Conservation (phyloP, 768 basidiomycete species). For the Russula earlei region DNA sequence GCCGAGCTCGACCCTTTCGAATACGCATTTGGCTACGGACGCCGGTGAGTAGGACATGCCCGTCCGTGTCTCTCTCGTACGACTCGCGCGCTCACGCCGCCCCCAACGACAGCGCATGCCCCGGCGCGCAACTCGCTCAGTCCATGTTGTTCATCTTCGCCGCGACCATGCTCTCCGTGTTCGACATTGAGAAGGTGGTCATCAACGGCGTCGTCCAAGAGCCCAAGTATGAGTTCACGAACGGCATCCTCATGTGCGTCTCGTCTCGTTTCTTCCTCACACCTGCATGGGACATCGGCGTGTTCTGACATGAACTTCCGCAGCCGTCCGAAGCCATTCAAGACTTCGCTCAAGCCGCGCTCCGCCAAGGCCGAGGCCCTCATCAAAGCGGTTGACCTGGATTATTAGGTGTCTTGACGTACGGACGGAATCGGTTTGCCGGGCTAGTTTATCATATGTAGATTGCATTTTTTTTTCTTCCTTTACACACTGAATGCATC, state of each 20-base stretch:
- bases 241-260: conserved; percentile 17
- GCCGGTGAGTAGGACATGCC: conserved; percentile 16
- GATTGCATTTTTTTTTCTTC: no score
- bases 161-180: conserved; percentile 18
- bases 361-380: no score
- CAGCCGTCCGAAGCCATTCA: no score
- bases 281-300: no score
- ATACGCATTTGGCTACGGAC: conserved; percentile 24
- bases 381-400: no score
- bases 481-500: no score
- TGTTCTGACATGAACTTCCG: no score
- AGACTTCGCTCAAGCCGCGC: no score
- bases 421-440: no score
- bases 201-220: conserved; percentile 18
- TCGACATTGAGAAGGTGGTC: conserved; percentile 15
- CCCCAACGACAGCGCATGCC: conserved; percentile 12
- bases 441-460: no score
- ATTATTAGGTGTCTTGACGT: no score
- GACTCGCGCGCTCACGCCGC: background rate
- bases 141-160: conserved; percentile 19
- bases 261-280: background rate
- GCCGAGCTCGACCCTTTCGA: conserved; percentile 21
- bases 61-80: background rate
- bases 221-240: conserved; percentile 11
- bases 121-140: conserved; percentile 19